Percentiles rank a stretch among this genome's conserved stretches.
Evolutionary conservation across 208 protist genomes (phyloP).

Genomic region (Balamuthia mandrillaris): DNA sequence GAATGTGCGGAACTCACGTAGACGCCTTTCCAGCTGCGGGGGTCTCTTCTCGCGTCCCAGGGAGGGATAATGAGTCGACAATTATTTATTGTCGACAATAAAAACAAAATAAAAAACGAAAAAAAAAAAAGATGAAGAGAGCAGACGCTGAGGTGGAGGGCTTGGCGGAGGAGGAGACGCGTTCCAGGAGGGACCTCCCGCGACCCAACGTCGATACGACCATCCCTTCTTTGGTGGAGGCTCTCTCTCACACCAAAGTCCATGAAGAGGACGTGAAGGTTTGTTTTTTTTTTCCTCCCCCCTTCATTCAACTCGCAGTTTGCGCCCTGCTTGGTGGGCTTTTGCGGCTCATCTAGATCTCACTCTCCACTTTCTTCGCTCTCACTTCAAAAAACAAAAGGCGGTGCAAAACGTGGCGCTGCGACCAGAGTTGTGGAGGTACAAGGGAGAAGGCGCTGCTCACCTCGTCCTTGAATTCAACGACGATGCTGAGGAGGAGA

Average conservation of each 20-base stretch:
- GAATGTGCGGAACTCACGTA: not conserved
- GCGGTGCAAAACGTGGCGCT: not conserved
- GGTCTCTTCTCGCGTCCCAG: not conserved
- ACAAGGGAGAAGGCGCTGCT: constrained; percentile 30
- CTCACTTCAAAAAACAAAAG: not conserved
- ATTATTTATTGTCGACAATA: not conserved
- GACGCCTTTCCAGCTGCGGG: not conserved
- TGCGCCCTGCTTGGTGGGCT: too few relatives aligned
- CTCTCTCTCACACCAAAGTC: not conserved
- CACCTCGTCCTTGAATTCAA: constrained; percentile 1
- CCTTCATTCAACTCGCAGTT: too few relatives aligned
- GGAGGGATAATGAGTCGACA: not conserved
- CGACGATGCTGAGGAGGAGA: not conserved
- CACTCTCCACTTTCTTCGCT: not conserved
- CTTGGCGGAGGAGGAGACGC: not conserved
- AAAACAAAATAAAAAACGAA: not conserved
- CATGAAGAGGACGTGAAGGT: not conserved
- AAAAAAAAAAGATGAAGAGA: not conserved
- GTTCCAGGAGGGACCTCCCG: too few relatives aligned
- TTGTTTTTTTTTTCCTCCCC: not conserved
- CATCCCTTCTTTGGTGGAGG: not conserved
- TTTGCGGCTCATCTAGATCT: not conserved
- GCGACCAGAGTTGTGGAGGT: not conserved
- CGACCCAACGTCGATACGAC: not conserved
- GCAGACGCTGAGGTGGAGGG: not conserved